Conservation (phyloP, 306 rosid species). For the Phaseolus lunatus region DNA sequence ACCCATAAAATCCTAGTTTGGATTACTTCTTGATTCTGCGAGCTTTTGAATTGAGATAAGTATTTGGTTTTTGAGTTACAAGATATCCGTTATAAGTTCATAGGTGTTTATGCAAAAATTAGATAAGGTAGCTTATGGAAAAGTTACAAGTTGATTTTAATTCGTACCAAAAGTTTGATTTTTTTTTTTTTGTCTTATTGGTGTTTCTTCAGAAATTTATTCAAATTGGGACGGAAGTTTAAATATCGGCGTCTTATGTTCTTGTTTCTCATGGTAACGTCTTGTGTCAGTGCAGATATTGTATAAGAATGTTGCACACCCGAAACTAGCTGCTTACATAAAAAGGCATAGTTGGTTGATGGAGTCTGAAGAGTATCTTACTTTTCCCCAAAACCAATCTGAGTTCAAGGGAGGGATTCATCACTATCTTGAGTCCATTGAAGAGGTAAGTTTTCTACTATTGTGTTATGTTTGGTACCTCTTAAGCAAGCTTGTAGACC, state of each 20-base stretch:
- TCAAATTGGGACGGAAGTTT: not conserved
- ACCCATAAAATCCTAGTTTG: no score
- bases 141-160: not conserved
- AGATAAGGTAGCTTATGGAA: not conserved
- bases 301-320: slow-evolving; percentile 92
- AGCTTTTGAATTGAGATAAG: not conserved
- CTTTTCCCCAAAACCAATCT: slow-evolving; percentile 83
- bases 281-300: slow-evolving; percentile 73
- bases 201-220: not conserved
- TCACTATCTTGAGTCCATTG: slow-evolving; percentile 95
- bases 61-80: not conserved
- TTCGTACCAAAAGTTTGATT: not conserved
- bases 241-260: slow-evolving; percentile 16
- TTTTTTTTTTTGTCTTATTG: not conserved
- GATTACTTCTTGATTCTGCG: no score
- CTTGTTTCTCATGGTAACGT: slow-evolving; percentile 46
- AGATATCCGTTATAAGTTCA: not conserved
- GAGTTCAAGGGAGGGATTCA: slow-evolving; percentile 81
- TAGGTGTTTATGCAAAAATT: not conserved
- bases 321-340: slow-evolving; percentile 79
- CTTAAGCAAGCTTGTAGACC: slow-evolving; percentile 9
- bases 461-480: slow-evolving; percentile 34
- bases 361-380: slow-evolving; percentile 76
- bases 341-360: slow-evolving; percentile 79
- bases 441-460: slow-evolving; percentile 69